Base-by-base conservation (phyloP, 2,329 filamentous ascomycete species). In the Curvularia lunata region DNA sequence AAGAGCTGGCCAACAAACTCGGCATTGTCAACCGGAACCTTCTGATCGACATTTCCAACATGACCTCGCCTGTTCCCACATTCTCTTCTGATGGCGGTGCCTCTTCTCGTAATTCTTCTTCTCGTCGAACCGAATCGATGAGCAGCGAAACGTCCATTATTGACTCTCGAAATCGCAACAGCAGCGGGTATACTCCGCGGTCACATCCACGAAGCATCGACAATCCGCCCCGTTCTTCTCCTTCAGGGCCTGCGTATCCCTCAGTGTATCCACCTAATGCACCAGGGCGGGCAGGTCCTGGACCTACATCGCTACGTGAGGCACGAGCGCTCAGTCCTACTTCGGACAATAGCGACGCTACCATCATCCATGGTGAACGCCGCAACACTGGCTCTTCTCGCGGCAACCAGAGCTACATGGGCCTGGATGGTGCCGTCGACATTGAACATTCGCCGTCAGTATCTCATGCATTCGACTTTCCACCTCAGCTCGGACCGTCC, bases 11-110 rank as follows among this genome's bases (percentile, higher is more conserved):
- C 19, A 83, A 86, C 63, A 85, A 84, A 47, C 84, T 97, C 45
- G 86, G 87, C 18, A 90, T 97, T 54, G 85, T 93, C 76, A 96
- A 96, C 71, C 90, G 91, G 18, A 81, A 83, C 5, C 67, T 87
- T 75, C 72, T 90, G 77, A 75, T 86, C 67, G 81, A 88, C 72
- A 75, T 85, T 72, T 74, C 84, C 78, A 77, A 89, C 79, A 84
- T 86, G 75, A 80, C 83, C 38, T 86, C 87, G 1, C 79, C 85
- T 12, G 76, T 79, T 5, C 79, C 80, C 2, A 81, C 78, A 1
- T 70, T 77, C 16, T 70, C 75, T 18, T 70, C 73, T 3, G 79
- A 79, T 28, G 79, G 79, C 28, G 69, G 72, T 38, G 67, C 70
- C 28, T 78, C 76, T 4, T 63, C 72, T n/a, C 76, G 77, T 61